phyloP scores from a whole-genome alignment of 2,329 filamentous ascomycete species.

The Hymenoscyphus albidus region DNA sequence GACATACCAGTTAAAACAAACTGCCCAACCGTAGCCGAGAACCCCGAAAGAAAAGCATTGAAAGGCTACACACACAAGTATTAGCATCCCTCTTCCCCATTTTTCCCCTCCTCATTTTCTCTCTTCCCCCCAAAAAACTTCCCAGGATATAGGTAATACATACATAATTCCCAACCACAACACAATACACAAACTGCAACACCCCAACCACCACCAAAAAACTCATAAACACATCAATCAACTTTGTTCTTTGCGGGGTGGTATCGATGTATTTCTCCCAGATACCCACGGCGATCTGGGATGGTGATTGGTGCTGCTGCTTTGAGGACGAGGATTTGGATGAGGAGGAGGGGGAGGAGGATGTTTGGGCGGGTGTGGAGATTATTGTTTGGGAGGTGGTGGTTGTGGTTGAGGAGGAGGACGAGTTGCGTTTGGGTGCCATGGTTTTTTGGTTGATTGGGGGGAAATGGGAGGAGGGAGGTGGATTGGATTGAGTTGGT shows the following conservation, averaged over 20 bases:
- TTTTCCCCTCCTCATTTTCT: not conserved
- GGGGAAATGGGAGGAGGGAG: conserved; percentile 11
- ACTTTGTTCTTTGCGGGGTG: conserved; percentile 86
- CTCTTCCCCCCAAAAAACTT: too few relatives aligned
- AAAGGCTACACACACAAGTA: conserved; percentile 67
- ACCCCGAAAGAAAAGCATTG: conserved; percentile 96
- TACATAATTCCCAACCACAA: conserved; percentile 92
- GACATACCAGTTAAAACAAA: conserved; percentile 85
- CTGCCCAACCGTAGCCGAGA: conserved; percentile 90
- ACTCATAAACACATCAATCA: conserved; percentile 85
- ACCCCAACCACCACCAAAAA: conserved; percentile 82
- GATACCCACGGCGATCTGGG: conserved; percentile 63
- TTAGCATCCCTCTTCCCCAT: not conserved
- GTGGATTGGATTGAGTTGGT: conserved; percentile 7
- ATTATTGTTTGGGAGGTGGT: conserved; percentile 21
- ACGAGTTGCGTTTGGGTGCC: conserved; percentile 48
- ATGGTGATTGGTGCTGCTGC: conserved; percentile 25
- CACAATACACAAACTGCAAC: conserved; percentile 91
- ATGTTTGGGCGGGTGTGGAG: conserved; percentile 23
- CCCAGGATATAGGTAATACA: conserved; percentile 34
- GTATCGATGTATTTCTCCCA: conserved; percentile 73
- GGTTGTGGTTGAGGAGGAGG: conserved; percentile 29
- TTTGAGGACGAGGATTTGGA: conserved; percentile 23
- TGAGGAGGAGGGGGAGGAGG: conserved; percentile 12
- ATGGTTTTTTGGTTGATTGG: conserved; percentile 33